Evolutionary conservation across 768 basidiomycete species (phyloP).

Genomic region (Hygrocybe coccinea): DNA sequence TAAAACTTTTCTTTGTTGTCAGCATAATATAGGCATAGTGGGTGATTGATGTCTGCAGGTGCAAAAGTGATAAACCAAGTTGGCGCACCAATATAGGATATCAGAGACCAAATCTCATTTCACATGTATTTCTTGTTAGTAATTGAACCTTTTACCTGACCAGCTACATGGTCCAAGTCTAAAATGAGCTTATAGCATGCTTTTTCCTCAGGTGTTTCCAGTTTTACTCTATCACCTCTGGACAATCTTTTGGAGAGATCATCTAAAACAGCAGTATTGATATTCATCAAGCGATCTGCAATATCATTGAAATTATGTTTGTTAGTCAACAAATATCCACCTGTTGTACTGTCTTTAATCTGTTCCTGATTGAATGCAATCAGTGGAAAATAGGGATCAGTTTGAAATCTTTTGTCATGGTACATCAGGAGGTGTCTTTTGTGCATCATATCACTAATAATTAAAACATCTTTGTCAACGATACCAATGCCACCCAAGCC

Average conservation of each 20-base stretch:
- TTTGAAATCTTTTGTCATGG: slow-evolving; percentile 37
- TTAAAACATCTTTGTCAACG: slow-evolving; percentile 4
- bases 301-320: slow-evolving; percentile 24
- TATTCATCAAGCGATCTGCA: slow-evolving; percentile 13
- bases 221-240: slow-evolving; percentile 22
- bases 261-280: slow-evolving; percentile 21
- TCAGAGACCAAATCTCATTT: slow-evolving; percentile 24
- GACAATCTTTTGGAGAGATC: slow-evolving; percentile 18
- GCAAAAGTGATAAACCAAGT: slow-evolving; percentile 29
- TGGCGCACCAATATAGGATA: slow-evolving; percentile 19
- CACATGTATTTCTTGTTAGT: slow-evolving; percentile 23
- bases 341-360: slow-evolving; percentile 24
- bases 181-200: slow-evolving; percentile 30
- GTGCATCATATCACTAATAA: slow-evolving; percentile 13
- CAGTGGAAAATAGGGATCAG: slow-evolving; percentile 33
- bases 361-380: slow-evolving; percentile 40
- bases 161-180: slow-evolving; percentile 34
- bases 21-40: slow-evolving; percentile 31
- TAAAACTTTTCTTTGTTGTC: slow-evolving; percentile 16
- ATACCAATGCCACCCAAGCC: slow-evolving; percentile 18
- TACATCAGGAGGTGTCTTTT: slow-evolving; percentile 30
- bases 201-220: slow-evolving; percentile 29
- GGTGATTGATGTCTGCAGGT: slow-evolving; percentile 29
- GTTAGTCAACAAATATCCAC: slow-evolving; percentile 27
- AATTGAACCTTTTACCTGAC: slow-evolving; percentile 26